Conservation (phyloP, 1,284 basidiomycete genomes). For the Rhodotorula sp. region DNA sequence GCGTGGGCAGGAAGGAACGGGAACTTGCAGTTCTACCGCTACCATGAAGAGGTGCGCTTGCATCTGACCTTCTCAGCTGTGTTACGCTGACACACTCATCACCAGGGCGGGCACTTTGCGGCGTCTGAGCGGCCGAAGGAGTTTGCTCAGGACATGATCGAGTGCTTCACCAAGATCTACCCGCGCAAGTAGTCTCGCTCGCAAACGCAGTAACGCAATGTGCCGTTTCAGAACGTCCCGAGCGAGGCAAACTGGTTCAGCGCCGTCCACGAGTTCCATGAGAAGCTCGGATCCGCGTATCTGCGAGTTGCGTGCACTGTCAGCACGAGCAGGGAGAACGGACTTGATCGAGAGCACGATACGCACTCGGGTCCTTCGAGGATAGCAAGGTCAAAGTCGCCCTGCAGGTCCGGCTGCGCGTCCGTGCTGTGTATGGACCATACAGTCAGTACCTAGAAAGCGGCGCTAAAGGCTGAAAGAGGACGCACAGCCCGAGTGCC, state of each 20-base stretch:
- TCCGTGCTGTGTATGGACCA: not conserved
- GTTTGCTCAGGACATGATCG: constrained; percentile 49
- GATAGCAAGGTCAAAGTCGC: constrained; percentile 20
- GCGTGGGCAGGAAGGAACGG: constrained; percentile 49
- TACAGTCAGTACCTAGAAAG: not conserved
- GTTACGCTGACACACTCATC: too few species aligned
- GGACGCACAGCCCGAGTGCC: not conserved
- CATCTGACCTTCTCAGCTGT: constrained; percentile 2
- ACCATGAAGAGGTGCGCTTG: constrained; percentile 48
- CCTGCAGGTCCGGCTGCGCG: not conserved
- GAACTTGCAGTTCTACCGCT: constrained; percentile 50
- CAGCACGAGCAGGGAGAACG: not conserved
- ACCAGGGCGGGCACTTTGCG: constrained; percentile 52
- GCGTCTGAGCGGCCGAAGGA: constrained; percentile 51
- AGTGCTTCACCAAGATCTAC: constrained; percentile 48
- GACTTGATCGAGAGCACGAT: not conserved
- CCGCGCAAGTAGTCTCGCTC: not conserved
- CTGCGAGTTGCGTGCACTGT: not conserved
- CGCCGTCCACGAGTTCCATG: constrained; percentile 22
- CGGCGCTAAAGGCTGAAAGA: too few species aligned
- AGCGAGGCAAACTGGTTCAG: constrained; percentile 14
- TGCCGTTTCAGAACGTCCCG: constrained; percentile 26
- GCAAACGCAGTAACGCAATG: not conserved
- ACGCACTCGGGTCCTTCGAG: constrained; percentile 28
- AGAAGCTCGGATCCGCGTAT: constrained; percentile 19